Percentiles rank a stretch among this genome's conserved stretches.
Conservation (phyloP, 1,284 basidiomycete species). For the Sporisorium sorghi region DNA sequence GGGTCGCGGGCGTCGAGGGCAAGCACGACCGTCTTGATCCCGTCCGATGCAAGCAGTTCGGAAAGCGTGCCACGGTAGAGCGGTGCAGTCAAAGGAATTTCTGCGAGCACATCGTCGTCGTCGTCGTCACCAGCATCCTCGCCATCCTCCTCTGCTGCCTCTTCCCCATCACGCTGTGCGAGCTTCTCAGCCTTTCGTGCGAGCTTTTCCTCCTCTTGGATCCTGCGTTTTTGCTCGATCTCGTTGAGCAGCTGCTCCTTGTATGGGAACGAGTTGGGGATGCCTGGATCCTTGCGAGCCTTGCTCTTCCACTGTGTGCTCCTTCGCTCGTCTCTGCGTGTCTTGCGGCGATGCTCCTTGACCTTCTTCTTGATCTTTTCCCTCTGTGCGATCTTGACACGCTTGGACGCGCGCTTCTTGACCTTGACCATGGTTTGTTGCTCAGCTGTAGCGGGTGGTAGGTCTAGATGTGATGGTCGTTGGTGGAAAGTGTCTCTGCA, state of each 20-base stretch:
- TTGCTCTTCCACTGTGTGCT: constrained; percentile 81
- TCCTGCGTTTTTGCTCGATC: constrained; percentile 62
- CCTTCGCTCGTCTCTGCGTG: constrained; percentile 79
- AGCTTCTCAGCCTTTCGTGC: constrained; percentile 44
- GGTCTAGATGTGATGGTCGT: neutral
- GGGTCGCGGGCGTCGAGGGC: constrained; percentile 64
- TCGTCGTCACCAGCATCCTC: constrained; percentile 36
- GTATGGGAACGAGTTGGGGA: constrained; percentile 96
- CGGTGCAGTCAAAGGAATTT: constrained; percentile 45
- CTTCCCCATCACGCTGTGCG: constrained; percentile 33
- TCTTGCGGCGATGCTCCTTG: constrained; percentile 65
- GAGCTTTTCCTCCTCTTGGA: constrained; percentile 50
- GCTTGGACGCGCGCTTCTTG: constrained; percentile 64
- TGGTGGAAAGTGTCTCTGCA: neutral
- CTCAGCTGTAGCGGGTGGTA: neutral
- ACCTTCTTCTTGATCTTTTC: constrained; percentile 68
- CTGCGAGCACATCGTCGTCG: constrained; percentile 33
- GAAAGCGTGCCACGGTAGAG: constrained; percentile 45
- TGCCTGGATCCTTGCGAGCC: constrained; percentile 87
- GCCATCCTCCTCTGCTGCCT: constrained; percentile 19
- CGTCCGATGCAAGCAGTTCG: constrained; percentile 35
- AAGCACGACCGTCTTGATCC: constrained; percentile 54
- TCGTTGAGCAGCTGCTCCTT: constrained; percentile 97
- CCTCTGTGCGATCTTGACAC: constrained; percentile 62
- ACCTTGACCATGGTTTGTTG: constrained; percentile 56